Evolutionary conservation across 164 flowering plant genomes (phyloP), one percentile per base, ranked within the genome.

Genomic region (Kingdonia uniflora): DNA sequence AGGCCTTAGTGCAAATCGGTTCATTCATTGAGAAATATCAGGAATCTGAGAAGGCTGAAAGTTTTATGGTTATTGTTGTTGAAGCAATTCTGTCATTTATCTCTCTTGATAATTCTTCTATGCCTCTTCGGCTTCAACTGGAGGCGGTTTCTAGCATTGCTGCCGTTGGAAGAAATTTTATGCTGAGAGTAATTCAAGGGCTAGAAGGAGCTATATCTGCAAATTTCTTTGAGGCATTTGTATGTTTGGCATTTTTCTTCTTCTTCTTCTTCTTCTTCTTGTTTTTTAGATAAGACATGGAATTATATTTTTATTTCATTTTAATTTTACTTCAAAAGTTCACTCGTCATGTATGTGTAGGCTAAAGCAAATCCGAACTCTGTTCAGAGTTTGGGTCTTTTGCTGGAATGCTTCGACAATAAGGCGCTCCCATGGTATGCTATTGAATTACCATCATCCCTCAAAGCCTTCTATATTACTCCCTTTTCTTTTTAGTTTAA

Each of bases 351-450:
- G 22, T 23, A 48, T 66, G 20, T 45, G 17, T 67, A 91, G 98
- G 76, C 66, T 48, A 49, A 71, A 56, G 85, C 82, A 54, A 72
- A 80, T 65, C 8, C 29, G 6, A 67, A 69, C 52, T 56, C 76
- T 47, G 59, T 63, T 25, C 71, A 74, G 46, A 56, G 54, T 14
- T 39, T 60, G 59, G 51, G 71, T 55, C 67, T 64, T 52, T 73
- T 92, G 57, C 63, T 88, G 74, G 74, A 81, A 51, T 78, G 80
- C 74, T 84, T 69, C 65, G 64, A 82, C 19, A 47, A 39, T 42
- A 77, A 76, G 68, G 63, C 84, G 64, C 76, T 88, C 51, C 87
- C 94, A 58, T 68, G 96, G 99, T 92, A 83, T 48, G 65, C 22
- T n/a, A 8, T 49, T 59, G 10, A 14, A 37, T 33, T 39, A 23